These are phyloP conservation scores for Melampsora americana DNA, from an alignment of 1,284 basidiomycete genomes.

Conservation along the genomic window DNA sequence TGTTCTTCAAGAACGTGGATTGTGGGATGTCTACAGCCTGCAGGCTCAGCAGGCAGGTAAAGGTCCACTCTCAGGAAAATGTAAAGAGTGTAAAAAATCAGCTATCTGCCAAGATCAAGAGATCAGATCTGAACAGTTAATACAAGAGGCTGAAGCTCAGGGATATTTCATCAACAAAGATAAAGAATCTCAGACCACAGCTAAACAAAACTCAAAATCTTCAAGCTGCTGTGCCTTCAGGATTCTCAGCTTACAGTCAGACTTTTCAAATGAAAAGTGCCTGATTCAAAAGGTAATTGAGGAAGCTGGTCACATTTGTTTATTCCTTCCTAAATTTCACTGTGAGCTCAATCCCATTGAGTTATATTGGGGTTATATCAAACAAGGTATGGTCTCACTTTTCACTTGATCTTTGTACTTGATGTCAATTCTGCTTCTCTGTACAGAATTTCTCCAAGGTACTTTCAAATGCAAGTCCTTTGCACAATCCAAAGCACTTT, in stretches of 20 bases:
- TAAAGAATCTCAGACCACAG: background rate
- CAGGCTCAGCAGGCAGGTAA: background rate
- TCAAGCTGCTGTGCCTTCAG: background rate
- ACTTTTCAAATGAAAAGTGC: too few relatives aligned
- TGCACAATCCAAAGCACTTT: conserved; percentile 2
- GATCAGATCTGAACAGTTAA: background rate
- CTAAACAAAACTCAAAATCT: background rate
- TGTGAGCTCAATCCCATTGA: conserved; percentile 29
- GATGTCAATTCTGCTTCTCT: background rate
- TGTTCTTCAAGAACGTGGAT: conserved; percentile 1
- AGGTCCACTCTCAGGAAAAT: background rate
- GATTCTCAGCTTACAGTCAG: background rate
- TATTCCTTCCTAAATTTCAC: background rate
- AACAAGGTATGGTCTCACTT: background rate
- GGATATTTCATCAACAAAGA: conserved; percentile 19
- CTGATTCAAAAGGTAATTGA: too few relatives aligned
- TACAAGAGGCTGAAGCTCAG: conserved; percentile 13
- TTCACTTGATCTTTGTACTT: background rate
- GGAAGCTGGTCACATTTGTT: too few relatives aligned
- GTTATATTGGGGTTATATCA: conserved; percentile 24
- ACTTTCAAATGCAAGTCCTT: background rate
- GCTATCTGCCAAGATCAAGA: background rate
- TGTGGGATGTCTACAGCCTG: background rate
- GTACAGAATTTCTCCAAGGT: background rate
- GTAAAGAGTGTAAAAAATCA: background rate